phyloP scores from a whole-genome alignment of 352 stramenopile genomes.

The Pythium dissimile region DNA sequence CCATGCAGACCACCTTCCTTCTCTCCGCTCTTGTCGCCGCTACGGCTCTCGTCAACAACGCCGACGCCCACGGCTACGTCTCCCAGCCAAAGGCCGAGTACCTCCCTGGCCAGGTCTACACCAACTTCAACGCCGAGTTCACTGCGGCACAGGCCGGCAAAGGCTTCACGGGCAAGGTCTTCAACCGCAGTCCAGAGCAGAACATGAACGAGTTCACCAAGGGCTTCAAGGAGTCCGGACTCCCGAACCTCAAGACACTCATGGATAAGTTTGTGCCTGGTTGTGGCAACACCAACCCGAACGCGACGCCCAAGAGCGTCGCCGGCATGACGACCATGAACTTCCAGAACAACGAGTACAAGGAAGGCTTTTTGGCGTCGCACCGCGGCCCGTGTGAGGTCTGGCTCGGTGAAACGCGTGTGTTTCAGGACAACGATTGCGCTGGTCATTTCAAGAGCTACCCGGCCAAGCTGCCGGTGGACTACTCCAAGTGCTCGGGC shows the following conservation, averaged over 20 bases:
- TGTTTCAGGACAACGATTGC: constrained; percentile 34
- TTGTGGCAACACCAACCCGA: constrained; percentile 22
- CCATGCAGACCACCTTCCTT: constrained; percentile 5
- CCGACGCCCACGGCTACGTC: constrained; percentile 28
- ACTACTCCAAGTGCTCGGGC: constrained; percentile 39
- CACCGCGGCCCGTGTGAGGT: constrained; percentile 21
- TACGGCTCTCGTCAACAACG: neutral
- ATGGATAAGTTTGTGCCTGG: constrained; percentile 18
- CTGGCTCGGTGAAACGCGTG: constrained; percentile 21
- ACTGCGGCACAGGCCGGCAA: constrained; percentile 14
- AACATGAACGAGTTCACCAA: constrained; percentile 17
- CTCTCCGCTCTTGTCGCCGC: neutral
- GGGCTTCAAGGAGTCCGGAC: constrained; percentile 16
- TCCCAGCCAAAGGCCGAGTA: constrained; percentile 21
- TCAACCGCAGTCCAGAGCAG: constrained; percentile 18
- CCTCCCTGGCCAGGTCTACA: constrained; percentile 22
- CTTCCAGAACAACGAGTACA: constrained; percentile 41
- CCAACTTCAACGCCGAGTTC: constrained; percentile 29
- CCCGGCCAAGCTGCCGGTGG: constrained; percentile 36
- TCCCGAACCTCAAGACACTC: constrained; percentile 20
- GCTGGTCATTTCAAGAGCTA: constrained; percentile 25
- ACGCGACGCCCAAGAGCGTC: constrained; percentile 11
- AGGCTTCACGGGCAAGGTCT: constrained; percentile 33
- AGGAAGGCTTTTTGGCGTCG: constrained; percentile 40
- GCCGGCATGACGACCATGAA: constrained; percentile 21